Evolutionary conservation across 1,284 basidiomycete species (phyloP).

Genomic region (Wolfiporia cocos): DNA sequence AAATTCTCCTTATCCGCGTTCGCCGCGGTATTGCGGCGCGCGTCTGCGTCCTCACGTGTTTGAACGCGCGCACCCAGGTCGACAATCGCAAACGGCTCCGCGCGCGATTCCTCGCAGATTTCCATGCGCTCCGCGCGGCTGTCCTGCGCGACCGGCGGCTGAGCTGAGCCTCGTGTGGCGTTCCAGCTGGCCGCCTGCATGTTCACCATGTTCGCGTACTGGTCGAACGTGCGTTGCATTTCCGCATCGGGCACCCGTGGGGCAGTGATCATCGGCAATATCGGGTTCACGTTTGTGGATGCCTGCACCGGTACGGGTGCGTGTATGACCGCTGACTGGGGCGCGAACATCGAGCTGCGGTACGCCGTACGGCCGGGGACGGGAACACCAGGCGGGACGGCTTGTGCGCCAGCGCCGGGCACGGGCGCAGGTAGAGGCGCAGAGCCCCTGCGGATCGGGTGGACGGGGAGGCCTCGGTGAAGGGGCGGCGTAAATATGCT

Average conservation of each 20-base stretch:
- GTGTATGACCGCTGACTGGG: constrained; percentile 14
- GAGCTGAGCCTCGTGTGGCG: constrained; percentile 2
- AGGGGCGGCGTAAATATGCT: constrained; percentile 2
- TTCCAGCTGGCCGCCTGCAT: constrained; percentile 26
- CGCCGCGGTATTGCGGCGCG: neutral
- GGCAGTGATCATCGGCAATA: constrained; percentile 26
- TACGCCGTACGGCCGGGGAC: neutral
- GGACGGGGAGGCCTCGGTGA: constrained; percentile 3
- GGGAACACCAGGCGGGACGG: too few relatives aligned
- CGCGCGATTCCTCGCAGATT: neutral
- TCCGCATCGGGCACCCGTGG: constrained; percentile 35
- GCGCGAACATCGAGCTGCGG: constrained; percentile 2
- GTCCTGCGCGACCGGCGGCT: neutral
- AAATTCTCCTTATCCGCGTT: constrained; percentile 54
- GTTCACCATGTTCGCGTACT: constrained; percentile 38
- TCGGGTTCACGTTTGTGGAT: constrained; percentile 10
- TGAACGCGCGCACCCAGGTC: constrained; percentile 5
- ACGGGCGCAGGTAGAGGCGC: constrained; percentile 3
- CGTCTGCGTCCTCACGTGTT: constrained; percentile 8
- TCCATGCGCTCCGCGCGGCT: constrained; percentile 1
- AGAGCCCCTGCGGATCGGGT: constrained; percentile 13
- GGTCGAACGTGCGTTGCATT: constrained; percentile 37
- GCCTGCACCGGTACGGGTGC: constrained; percentile 18
- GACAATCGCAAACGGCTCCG: neutral
- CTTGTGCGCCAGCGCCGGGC: neutral